A percentile compares a stretch with the other conserved stretches of the same genome.
These are phyloP conservation scores for Sistotremastrum suecicum DNA, from an alignment of 768 basidiomycete genomes.

Conservation along the genomic window DNA sequence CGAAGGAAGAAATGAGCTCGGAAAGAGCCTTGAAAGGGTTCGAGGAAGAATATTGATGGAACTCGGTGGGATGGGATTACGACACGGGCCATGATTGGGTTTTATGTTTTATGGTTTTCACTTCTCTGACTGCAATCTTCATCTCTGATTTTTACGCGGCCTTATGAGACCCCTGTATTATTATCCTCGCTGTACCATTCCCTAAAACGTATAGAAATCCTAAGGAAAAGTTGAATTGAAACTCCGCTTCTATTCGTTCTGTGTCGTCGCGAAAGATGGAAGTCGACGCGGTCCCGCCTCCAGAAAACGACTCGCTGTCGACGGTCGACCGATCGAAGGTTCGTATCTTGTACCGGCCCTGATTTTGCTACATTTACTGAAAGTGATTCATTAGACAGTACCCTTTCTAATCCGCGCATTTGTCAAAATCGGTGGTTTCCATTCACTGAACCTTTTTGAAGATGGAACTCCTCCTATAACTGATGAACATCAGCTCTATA, in stretches of 20 bases:
- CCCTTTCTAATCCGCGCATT: conserved; percentile 77
- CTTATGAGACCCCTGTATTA: too few species aligned
- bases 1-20: conserved; percentile 47
- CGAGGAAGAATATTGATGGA: conserved; percentile 31
- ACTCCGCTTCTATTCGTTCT: too few species aligned
- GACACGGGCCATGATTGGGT: too few species aligned
- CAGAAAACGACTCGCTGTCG: too few species aligned
- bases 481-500: conserved; percentile 73
- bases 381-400: conserved; percentile 35
- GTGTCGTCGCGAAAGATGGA: too few species aligned
- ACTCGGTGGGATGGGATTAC: conserved; percentile 2
- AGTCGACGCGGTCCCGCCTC: too few species aligned
- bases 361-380: neutral
- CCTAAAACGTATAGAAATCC: too few species aligned
- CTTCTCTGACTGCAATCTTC: too few species aligned
- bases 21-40: conserved; percentile 41
- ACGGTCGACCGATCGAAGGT: conserved; percentile 6
- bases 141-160: too few species aligned
- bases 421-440: conserved; percentile 69
- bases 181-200: too few species aligned
- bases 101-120: too few species aligned
- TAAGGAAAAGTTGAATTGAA: too few species aligned
- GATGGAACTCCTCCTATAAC: conserved; percentile 62
- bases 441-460: conserved; percentile 60
- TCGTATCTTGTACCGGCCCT: neutral